Conservation (phyloP, 257 asterid species). For the Osmanthus fragrans region DNA sequence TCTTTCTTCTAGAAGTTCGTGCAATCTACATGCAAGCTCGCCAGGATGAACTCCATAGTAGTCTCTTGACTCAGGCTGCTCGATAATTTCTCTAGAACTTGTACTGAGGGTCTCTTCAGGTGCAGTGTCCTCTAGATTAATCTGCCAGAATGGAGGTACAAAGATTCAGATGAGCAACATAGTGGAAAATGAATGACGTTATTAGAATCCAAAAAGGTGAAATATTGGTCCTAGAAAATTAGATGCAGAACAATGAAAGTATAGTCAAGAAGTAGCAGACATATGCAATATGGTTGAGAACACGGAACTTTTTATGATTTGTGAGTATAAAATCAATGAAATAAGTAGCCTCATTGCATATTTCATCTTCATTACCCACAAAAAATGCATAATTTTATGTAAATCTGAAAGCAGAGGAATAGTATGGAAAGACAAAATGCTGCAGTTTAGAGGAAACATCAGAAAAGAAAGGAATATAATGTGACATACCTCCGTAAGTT, state of each 20-base stretch:
- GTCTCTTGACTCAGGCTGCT: constrained; percentile 20
- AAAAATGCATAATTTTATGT: not conserved
- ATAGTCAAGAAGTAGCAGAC: not conserved
- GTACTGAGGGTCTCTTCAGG: constrained; percentile 33
- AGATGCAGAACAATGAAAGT: not conserved
- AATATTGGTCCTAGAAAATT: not conserved
- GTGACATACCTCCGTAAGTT: constrained; percentile 45
- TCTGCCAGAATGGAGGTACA: constrained; percentile 28
- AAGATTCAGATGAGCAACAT: not conserved
- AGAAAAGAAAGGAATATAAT: not conserved
- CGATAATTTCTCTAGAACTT: constrained; percentile 30
- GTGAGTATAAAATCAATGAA: not conserved
- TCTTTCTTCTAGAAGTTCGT: constrained; percentile 50
- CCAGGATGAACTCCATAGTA: constrained; percentile 50
- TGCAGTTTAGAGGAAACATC: not conserved
- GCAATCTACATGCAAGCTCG: constrained; percentile 65
- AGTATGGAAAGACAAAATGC: not conserved
- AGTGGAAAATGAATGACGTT: not conserved
- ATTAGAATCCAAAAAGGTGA: not conserved
- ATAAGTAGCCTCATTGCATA: not conserved
- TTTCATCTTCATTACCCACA: not conserved
- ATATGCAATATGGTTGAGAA: not conserved
- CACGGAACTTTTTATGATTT: not conserved
- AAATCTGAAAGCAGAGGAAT: not conserved
- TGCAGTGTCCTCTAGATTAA: constrained; percentile 41